Evolutionary conservation across 192 early-diverging fungal genomes (phyloP).

Genomic region (Umbelopsis sp.): DNA sequence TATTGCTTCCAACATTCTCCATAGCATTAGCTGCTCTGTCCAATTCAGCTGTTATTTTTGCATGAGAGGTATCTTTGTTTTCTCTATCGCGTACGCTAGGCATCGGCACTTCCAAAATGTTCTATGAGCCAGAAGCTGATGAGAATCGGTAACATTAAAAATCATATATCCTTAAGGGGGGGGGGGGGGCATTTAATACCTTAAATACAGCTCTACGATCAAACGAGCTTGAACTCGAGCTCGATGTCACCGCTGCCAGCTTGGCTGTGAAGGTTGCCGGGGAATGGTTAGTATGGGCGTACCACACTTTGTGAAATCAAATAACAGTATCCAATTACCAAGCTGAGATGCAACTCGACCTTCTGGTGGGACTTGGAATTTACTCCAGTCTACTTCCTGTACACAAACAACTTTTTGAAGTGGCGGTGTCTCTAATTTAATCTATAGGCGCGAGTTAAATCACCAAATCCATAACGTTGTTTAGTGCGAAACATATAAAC

Average conservation of each 20-base stretch:
- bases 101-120: conserved; percentile 27
- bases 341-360: conserved; percentile 32
- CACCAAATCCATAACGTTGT: not conserved
- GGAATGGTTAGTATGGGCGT: not conserved
- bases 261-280: not conserved
- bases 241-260: not conserved
- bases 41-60: conserved; percentile 25
- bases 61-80: not conserved
- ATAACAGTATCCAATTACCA: conserved; percentile 7
- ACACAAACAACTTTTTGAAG: conserved; percentile 38
- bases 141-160: not conserved
- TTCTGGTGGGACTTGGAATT: conserved; percentile 33
- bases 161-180: not conserved
- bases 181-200: not conserved
- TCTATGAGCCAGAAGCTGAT: not conserved
- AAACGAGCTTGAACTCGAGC: not conserved
- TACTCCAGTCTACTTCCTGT: conserved; percentile 40
- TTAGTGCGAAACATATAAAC: not conserved
- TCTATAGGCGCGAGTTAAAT: not conserved
- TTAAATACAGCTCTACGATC: conserved; percentile 1
- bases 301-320: not conserved
- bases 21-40: conserved; percentile 18
- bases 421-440: conserved; percentile 17
- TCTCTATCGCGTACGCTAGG: conserved; percentile 1
- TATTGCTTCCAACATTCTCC: conserved; percentile 1